Evolutionary conservation across 169 alveolate genomes (phyloP).

Genomic region (Eimeria tenella): DNA sequence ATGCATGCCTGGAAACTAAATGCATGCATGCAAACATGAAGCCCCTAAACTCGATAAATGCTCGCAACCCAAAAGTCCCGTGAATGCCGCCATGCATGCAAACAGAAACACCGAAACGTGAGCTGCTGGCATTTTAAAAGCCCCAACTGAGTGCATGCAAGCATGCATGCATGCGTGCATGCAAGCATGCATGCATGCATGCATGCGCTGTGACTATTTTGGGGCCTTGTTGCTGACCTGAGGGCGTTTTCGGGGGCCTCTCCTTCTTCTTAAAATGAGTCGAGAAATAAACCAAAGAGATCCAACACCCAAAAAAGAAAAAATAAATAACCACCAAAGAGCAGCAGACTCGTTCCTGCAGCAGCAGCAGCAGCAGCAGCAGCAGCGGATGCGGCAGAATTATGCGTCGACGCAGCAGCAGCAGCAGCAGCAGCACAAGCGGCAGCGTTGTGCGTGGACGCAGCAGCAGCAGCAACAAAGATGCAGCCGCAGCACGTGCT

Average conservation of each 20-base stretch:
- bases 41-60: no score
- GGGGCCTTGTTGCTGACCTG: neutral
- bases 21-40: no score
- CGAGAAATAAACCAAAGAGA: neutral
- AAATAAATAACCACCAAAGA: neutral
- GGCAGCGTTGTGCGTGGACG: neutral
- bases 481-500: no score
- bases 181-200: neutral
- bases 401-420: neutral
- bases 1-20: constrained; percentile 2
- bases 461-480: neutral
- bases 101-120: no score
- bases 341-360: constrained; percentile 18
- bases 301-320: constrained; percentile 19
- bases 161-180: neutral
- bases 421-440: neutral
- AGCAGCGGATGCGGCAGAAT: neutral
- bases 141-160: constrained; percentile 25
- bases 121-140: no score
- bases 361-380: neutral
- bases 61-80: no score
- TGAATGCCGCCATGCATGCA: no score
- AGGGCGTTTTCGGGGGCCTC: neutral
- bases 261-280: neutral
- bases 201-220: neutral